These are phyloP conservation scores for Westerdykella aurantiaca DNA, from an alignment of 2,329 filamentous ascomycete species.

Conservation along the genomic window DNA sequence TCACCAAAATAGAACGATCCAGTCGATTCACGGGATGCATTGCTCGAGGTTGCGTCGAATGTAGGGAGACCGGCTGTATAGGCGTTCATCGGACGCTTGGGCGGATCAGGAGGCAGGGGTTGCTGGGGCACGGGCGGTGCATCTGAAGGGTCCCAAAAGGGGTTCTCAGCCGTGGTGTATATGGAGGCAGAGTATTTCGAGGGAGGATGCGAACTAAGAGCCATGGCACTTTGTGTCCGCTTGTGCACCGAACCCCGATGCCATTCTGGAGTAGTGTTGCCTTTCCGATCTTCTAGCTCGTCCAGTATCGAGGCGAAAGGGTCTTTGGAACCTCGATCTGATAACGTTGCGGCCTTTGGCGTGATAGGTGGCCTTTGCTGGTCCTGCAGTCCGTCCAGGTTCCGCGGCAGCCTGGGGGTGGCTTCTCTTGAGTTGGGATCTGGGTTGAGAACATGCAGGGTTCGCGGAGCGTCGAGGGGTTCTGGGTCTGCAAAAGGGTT, in stretches of 20 bases:
- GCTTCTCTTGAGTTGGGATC: constrained; percentile 12
- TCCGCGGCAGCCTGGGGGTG: constrained; percentile 2
- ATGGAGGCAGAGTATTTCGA: constrained; percentile 15
- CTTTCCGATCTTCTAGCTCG: constrained; percentile 16
- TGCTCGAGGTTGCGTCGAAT: constrained; percentile 20
- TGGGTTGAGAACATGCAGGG: constrained; percentile 21
- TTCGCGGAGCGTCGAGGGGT: constrained; percentile 14
- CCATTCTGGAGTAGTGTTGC: constrained; percentile 22
- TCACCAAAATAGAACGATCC: constrained; percentile 27
- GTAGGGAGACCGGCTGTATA: constrained; percentile 12
- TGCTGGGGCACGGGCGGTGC: constrained; percentile 19
- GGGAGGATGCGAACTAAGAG: constrained; percentile 25
- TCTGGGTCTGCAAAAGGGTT: constrained; percentile 26
- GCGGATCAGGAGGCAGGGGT: constrained; percentile 19
- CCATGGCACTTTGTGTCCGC: constrained; percentile 26
- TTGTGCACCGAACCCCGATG: constrained; percentile 20
- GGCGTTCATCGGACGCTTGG: constrained; percentile 18
- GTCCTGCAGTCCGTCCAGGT: constrained; percentile 9
- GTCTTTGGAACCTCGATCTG: constrained; percentile 17
- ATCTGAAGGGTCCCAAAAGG: constrained; percentile 24
- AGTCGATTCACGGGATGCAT: constrained; percentile 21
- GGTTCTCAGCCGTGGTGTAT: constrained; percentile 18
- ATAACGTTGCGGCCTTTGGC: constrained; percentile 23
- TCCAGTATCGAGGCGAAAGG: constrained; percentile 29
- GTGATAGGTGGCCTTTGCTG: constrained; percentile 19